These are phyloP conservation scores for Fusarium illudens DNA, from an alignment of 2,329 filamentous ascomycete genomes.

Conservation along the genomic window DNA sequence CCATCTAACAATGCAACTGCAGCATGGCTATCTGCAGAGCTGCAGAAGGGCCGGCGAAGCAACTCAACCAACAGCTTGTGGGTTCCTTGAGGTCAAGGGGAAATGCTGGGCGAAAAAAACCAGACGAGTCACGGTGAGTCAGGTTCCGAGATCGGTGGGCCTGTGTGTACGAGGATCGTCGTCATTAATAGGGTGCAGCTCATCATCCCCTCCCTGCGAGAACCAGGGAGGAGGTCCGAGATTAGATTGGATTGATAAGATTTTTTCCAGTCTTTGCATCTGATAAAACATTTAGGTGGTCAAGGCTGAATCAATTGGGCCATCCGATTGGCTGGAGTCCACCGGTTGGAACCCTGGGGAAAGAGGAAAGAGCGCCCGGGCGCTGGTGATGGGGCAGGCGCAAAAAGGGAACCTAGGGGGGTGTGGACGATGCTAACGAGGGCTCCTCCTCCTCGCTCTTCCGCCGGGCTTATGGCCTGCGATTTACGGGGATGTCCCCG, in stretches of 20 bases:
- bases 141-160: constrained; percentile 34
- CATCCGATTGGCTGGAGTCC: constrained; percentile 30
- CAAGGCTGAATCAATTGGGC: constrained; percentile 12
- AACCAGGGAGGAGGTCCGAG: constrained; percentile 21
- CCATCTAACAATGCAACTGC: not conserved
- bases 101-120: constrained; percentile 10
- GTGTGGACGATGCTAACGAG: not conserved
- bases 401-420: not conserved
- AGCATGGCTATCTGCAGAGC: constrained; percentile 7
- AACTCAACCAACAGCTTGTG: constrained; percentile 3
- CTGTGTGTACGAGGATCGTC: not conserved
- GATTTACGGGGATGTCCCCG: not conserved
- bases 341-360: constrained; percentile 4
- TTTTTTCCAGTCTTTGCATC: constrained; percentile 19
- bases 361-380: constrained; percentile 12
- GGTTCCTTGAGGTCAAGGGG: constrained; percentile 1
- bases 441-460: no score
- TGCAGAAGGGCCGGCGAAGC: constrained; percentile 12
- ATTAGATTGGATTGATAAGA: constrained; percentile 46
- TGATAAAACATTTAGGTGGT: constrained; percentile 28
- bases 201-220: constrained; percentile 6
- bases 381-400: not conserved
- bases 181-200: constrained; percentile 13
- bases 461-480: not conserved
- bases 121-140: not conserved